Evolutionary conservation across 192 early-diverging fungal genomes (phyloP).

Genomic region (Mortierella alpina): DNA sequence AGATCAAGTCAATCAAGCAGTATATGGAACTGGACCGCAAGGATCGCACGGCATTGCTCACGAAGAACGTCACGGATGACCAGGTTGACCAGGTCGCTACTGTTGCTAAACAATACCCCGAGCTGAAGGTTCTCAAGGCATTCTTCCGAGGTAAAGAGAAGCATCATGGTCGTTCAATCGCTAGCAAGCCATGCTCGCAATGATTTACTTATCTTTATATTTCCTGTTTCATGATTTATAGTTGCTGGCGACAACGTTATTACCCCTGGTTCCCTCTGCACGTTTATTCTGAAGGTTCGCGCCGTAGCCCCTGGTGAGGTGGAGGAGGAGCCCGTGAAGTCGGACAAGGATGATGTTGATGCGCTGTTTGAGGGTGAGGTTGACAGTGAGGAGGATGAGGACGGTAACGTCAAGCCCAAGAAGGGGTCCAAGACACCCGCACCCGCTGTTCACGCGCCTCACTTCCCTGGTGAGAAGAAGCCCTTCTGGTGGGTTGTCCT

Average conservation of each 20-base stretch:
- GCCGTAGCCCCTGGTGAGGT: slow-evolving; percentile 46
- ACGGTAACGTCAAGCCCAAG: slow-evolving; percentile 57
- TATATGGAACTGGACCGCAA: slow-evolving; percentile 73
- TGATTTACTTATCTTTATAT: neutral
- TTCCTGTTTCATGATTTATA: slow-evolving; percentile 15
- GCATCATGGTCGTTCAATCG: no score
- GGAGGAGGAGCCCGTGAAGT: slow-evolving; percentile 33
- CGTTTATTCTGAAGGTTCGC: slow-evolving; percentile 69
- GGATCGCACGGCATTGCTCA: slow-evolving; percentile 68
- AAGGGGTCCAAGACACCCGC: slow-evolving; percentile 45
- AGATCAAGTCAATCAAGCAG: slow-evolving; percentile 72
- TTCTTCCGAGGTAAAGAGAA: slow-evolving; percentile 77
- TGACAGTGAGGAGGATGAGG: slow-evolving; percentile 56
- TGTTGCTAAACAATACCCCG: slow-evolving; percentile 85
- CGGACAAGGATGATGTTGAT: slow-evolving; percentile 32
- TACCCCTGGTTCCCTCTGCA: slow-evolving; percentile 82
- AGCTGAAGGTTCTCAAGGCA: slow-evolving; percentile 78
- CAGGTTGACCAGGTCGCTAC: slow-evolving; percentile 76
- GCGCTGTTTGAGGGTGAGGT: slow-evolving; percentile 51
- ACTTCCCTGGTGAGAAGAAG: slow-evolving; percentile 78
- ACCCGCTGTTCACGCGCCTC: slow-evolving; percentile 71
- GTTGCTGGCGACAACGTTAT: slow-evolving; percentile 81
- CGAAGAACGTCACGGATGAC: slow-evolving; percentile 62
- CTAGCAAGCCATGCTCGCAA: no score
- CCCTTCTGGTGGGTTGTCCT: slow-evolving; percentile 94